A percentile compares a stretch with the other conserved stretches of the same genome.
phyloP scores from a whole-genome alignment of 2,329 filamentous ascomycete genomes.

The Alternaria triticimaculans region DNA sequence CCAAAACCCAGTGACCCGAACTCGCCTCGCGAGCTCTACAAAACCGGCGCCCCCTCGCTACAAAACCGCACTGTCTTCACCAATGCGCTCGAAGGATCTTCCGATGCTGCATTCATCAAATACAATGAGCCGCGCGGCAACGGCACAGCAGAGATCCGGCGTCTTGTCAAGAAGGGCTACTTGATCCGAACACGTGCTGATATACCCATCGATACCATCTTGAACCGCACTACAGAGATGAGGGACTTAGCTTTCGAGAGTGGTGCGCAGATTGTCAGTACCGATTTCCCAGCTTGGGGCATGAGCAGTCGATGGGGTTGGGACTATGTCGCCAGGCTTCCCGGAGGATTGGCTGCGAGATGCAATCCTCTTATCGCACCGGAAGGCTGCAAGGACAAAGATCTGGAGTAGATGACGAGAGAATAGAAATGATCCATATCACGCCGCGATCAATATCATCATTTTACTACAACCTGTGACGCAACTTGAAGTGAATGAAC shows the following conservation, averaged over 20 bases:
- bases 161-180: constrained; percentile 56
- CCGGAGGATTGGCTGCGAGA: constrained; percentile 38
- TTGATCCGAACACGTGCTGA: constrained; percentile 59
- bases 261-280: constrained; percentile 59
- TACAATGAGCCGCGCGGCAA: constrained; percentile 53
- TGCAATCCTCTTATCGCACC: constrained; percentile 51
- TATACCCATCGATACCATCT: constrained; percentile 54
- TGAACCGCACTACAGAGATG: constrained; percentile 52
- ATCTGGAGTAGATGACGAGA: constrained; percentile 19
- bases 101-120: constrained; percentile 60
- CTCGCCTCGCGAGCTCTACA: constrained; percentile 50
- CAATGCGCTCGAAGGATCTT: constrained; percentile 54
- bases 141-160: constrained; percentile 51
- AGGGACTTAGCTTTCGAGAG: constrained; percentile 54
- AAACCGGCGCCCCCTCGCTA: constrained; percentile 40
- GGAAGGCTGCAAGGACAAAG: constrained; percentile 41
- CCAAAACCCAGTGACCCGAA: constrained; percentile 41
- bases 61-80: constrained; percentile 59
- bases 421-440: background rate
- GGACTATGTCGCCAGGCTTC: constrained; percentile 53
- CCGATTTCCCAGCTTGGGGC: constrained; percentile 57
- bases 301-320: constrained; percentile 57
- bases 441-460: background rate
- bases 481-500: background rate
- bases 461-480: background rate